Conservation (phyloP, 2,329 filamentous ascomycete species). For the Botrytis pseudocinerea region DNA sequence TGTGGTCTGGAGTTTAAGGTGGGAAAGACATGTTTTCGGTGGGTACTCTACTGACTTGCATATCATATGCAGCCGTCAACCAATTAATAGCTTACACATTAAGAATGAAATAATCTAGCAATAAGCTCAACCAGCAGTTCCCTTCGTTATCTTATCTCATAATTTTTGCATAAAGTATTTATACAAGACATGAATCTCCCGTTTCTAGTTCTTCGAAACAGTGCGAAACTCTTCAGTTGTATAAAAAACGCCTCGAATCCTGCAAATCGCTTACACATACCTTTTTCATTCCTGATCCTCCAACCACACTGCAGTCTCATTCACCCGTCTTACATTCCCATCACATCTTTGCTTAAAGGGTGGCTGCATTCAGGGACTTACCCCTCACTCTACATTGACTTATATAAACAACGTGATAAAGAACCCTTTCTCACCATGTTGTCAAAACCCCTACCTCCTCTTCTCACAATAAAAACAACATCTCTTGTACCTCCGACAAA, state of each 20-base stretch:
- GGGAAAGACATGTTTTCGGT: slow-evolving; percentile 7
- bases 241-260: slow-evolving; percentile 15
- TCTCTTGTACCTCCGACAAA: slow-evolving; percentile 9
- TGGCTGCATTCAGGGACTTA: slow-evolving; percentile 12
- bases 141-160: slow-evolving; percentile 23
- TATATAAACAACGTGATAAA: slow-evolving; percentile 18
- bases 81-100: slow-evolving; percentile 26
- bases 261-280: slow-evolving; percentile 23
- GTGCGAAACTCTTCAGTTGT: neutral
- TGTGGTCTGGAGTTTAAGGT: slow-evolving; percentile 13
- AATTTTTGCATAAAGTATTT: slow-evolving; percentile 2
- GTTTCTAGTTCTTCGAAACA: neutral
- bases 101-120: slow-evolving; percentile 17
- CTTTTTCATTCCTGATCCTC: slow-evolving; percentile 7
- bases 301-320: neutral
- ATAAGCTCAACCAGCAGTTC: slow-evolving; percentile 11
- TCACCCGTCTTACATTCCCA: slow-evolving; percentile 20
- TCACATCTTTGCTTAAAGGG: neutral
- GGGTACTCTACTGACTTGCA: slow-evolving; percentile 23
- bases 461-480: slow-evolving; percentile 8
- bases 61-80: slow-evolving; percentile 20
- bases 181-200: slow-evolving; percentile 1
- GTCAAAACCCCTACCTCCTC: neutral
- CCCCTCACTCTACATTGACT: slow-evolving; percentile 17
- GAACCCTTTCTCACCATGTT: slow-evolving; percentile 6